Conservation (phyloP, 2,329 filamentous ascomycete species). For the Talaromyces sp. region DNA sequence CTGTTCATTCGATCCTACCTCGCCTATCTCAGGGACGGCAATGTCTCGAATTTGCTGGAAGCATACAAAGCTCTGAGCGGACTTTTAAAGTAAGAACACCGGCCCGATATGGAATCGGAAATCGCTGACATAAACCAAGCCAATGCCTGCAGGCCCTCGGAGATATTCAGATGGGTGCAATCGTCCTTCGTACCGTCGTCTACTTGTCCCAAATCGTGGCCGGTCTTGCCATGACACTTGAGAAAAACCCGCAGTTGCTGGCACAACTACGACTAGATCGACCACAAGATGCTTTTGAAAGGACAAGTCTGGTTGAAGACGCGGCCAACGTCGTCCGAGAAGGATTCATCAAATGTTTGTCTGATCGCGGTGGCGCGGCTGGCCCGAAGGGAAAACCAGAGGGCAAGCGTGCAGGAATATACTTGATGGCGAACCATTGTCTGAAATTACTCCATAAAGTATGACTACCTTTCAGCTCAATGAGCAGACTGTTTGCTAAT, state of each 20-base stretch:
- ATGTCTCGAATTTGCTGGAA: conserved; percentile 70
- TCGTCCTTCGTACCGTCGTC: conserved; percentile 81
- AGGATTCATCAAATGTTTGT: conserved; percentile 86
- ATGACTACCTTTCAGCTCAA: conserved; percentile 20
- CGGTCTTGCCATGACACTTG: conserved; percentile 78
- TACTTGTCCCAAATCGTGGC: conserved; percentile 77
- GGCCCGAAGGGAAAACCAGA: conserved; percentile 64
- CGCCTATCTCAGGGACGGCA: conserved; percentile 74
- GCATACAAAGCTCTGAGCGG: conserved; percentile 73
- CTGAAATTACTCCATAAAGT: conserved; percentile 83
- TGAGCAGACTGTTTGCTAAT: conserved; percentile 22
- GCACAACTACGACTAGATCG: conserved; percentile 53
- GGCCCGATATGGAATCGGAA: neutral
- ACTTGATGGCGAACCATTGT: conserved; percentile 87
- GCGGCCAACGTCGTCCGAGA: conserved; percentile 87
- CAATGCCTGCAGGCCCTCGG: conserved; percentile 80
- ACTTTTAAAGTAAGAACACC: conserved; percentile 65
- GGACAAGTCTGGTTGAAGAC: conserved; percentile 77
- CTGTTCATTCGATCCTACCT: conserved; percentile 80
- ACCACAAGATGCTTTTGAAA: conserved; percentile 59
- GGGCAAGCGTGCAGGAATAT: conserved; percentile 83
- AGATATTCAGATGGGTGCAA: conserved; percentile 73
- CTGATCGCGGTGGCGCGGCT: conserved; percentile 69
- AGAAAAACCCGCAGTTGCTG: conserved; percentile 75
- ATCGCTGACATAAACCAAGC: conserved; percentile 45